These are phyloP conservation scores for Coelastrella sp. DNA, from an alignment of 139 green algal species.

Conservation along the genomic window DNA sequence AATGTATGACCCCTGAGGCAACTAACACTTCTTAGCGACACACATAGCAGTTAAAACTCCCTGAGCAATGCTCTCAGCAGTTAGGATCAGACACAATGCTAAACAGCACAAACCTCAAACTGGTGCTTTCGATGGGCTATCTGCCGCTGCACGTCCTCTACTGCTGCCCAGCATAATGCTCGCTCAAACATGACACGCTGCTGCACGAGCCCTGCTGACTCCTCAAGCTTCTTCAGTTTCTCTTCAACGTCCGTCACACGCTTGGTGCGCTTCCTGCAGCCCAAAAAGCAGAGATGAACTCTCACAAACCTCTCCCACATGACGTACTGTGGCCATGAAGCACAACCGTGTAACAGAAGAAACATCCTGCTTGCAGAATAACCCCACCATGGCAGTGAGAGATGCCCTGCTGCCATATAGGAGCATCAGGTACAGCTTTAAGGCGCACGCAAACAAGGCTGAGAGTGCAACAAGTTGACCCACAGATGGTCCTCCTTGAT, in stretches of 20 bases:
- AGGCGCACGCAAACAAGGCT: no score
- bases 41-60: no score
- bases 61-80: no score
- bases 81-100: no score
- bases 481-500: not conserved
- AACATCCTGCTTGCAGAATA: not conserved
- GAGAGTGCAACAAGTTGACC: not conserved
- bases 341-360: not conserved
- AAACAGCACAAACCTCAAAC: not conserved
- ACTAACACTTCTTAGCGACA: no score
- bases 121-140: not conserved
- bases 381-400: no score
- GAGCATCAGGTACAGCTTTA: not conserved
- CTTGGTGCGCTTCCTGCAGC: slow-evolving; percentile 12
- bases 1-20: no score
- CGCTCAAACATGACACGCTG: slow-evolving; percentile 38
- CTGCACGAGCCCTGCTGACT: slow-evolving; percentile 25
- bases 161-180: slow-evolving; percentile 26
- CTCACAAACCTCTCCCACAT: no score
- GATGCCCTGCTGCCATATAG: no score
- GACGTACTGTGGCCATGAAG: not conserved
- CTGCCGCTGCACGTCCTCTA: slow-evolving; percentile 39
- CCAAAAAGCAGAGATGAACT: not conserved
- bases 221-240: slow-evolving; percentile 46
- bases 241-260: slow-evolving; percentile 33